Base-by-base conservation (phyloP, 192 early-diverging fungal species). In the Pilaira anomala region DNA sequence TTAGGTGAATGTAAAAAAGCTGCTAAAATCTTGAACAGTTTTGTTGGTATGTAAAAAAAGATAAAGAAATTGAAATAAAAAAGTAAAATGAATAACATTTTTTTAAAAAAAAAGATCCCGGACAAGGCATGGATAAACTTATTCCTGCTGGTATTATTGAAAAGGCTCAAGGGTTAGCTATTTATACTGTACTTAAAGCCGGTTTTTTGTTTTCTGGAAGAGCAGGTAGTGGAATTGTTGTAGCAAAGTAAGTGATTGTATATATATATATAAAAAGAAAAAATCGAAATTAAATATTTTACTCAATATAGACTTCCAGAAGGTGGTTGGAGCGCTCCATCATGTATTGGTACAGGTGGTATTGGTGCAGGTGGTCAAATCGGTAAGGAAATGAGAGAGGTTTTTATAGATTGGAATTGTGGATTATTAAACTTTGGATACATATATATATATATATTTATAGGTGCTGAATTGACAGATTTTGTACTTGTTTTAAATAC, bases 171-270 rank as follows among this genome's bases (percentile, higher is more conserved):
- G 96, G 96, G 6, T 81, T 98, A 14, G 96, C 96, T 54, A 90
- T 98, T 25, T 78, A 96, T 71, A 92, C 91, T 3, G 96, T 95
- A 3, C 67, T 97, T 65, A 98, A 98, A 69, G 96, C 88, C 29
- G 96, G 96, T 2, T 97, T 96, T 60, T 74, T 95, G 9, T 94
- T 90, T 81, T 92, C 92, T 5, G 95, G 93, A 4, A 85, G 95
- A 33, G 85, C 88, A 24, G 96, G 96, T 28, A 84, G 89, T 3
- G 96, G 96, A 0, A 76, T 98, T 16, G 92, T 95, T 12, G 84
- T 98, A 62, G 91, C 96, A 40, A 83, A 80, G 74, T 83, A 75
- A 63, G 61, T 48, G 16, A 4, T n/a, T 9, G 13, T 36, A 41
- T 2, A 21, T 0, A 24, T 28, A 21, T 36, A 40, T 4, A 3